A percentile compares a stretch with the other conserved stretches of the same genome.
Conservation (phyloP, 345 rosid species). For the Hypericum perforatum region DNA sequence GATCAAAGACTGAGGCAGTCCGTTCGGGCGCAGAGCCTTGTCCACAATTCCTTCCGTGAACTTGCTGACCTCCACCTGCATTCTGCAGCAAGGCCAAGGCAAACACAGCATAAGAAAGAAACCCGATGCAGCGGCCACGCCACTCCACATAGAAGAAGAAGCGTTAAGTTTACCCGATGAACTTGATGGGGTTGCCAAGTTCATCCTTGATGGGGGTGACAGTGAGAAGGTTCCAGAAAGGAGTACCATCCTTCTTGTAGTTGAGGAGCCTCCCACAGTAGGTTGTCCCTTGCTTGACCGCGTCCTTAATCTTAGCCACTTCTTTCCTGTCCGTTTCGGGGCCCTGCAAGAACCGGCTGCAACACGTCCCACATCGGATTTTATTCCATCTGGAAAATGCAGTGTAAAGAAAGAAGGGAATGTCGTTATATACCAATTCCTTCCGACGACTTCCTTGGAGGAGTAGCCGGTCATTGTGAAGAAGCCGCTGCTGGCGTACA, state of each 20-base stretch:
- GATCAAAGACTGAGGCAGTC: conserved; percentile 69
- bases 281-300: conserved; percentile 61
- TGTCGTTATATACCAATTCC: conserved; percentile 59
- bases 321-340: conserved; percentile 67
- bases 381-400: background rate
- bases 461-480: conserved; percentile 90
- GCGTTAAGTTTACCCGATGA: conserved; percentile 51
- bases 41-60: conserved; percentile 79
- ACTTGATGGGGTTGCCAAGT: conserved; percentile 66
- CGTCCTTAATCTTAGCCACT: conserved; percentile 65
- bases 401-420: background rate
- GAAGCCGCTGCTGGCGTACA: conserved; percentile 93
- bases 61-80: conserved; percentile 99
- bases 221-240: conserved; percentile 98
- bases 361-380: background rate
- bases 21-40: conserved; percentile 75
- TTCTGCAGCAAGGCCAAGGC: conserved; percentile 36
- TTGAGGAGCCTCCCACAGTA: conserved; percentile 88
- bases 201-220: conserved; percentile 85
- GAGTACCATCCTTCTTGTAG: conserved; percentile 84
- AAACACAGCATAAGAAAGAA: background rate
- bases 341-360: conserved; percentile 97
- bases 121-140: background rate
- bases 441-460: conserved; percentile 68
- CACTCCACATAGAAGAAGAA: background rate